Conservation (phyloP, 306 rosid species). For the Ceratonia siliqua region DNA sequence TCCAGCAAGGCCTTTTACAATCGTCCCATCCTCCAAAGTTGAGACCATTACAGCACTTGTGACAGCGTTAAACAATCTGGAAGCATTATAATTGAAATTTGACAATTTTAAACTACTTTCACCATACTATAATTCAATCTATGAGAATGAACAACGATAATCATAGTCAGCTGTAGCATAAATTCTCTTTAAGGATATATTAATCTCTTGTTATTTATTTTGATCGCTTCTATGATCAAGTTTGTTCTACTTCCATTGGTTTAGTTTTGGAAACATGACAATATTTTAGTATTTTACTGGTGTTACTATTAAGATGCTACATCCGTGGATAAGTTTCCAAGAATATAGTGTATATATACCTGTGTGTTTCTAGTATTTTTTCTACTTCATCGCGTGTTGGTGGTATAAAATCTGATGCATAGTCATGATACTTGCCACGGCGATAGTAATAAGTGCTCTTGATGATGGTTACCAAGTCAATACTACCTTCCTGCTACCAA, state of each 20-base stretch:
- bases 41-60: conserved; percentile 78
- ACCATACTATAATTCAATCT: background rate
- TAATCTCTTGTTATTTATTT: background rate
- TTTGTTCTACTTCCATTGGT: background rate
- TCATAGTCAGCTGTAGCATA: conserved; percentile 8
- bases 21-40: conserved; percentile 74
- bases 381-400: conserved; percentile 60
- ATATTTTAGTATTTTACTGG: no score
- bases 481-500: conserved; percentile 60
- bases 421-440: conserved; percentile 62
- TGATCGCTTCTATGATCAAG: conserved; percentile 18
- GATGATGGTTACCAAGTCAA: conserved; percentile 70
- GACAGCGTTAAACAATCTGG: conserved; percentile 45
- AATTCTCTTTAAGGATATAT: background rate
- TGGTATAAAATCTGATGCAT: conserved; percentile 66
- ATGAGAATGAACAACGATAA: conserved; percentile 19
- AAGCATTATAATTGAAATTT: conserved; percentile 23
- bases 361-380: conserved; percentile 41
- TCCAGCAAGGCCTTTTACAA: conserved; percentile 82
- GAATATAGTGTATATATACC: conserved; percentile 36
- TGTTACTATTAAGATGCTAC: no score
- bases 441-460: conserved; percentile 72
- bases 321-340: no score
- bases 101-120: conserved; percentile 4
- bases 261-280: no score